phyloP scores from a whole-genome alignment of 2,329 filamentous ascomycete species.

The Huntiella omanensis region DNA sequence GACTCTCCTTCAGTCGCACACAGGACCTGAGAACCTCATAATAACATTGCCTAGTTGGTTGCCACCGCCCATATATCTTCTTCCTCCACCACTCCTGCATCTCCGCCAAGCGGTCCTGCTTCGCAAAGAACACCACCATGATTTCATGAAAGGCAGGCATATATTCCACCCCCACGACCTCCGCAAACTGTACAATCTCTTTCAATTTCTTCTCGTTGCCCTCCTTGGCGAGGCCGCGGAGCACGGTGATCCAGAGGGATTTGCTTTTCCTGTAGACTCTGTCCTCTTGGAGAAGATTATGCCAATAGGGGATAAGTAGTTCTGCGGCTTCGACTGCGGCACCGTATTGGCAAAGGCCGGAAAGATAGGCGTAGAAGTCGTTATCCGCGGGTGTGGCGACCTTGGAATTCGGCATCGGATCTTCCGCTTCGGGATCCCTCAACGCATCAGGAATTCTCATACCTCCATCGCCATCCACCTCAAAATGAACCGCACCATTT shows the following conservation, averaged over 20 bases:
- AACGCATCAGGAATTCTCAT: conserved; percentile 5
- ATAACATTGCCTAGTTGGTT: conserved; percentile 28
- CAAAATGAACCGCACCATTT: conserved; percentile 7
- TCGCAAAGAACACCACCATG: conserved; percentile 44
- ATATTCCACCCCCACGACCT: conserved; percentile 26
- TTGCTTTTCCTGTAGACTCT: conserved; percentile 13
- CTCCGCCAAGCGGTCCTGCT: conserved; percentile 34
- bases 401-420: conserved; percentile 3
- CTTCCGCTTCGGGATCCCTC: conserved; percentile 10
- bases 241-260: conserved; percentile 29
- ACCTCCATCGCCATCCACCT: conserved; percentile 12
- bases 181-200: conserved; percentile 32
- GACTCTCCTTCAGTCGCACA: conserved; percentile 35
- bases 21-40: conserved; percentile 40
- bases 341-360: conserved; percentile 33
- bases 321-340: conserved; percentile 30
- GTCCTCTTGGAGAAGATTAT: conserved; percentile 6
- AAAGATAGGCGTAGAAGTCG: conserved; percentile 27
- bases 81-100: conserved; percentile 51
- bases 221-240: conserved; percentile 44
- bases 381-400: conserved; percentile 9
- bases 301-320: conserved; percentile 9
- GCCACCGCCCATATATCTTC: conserved; percentile 23
- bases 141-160: conserved; percentile 28
- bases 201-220: conserved; percentile 38